Base-by-base conservation (phyloP, 495 filamentous ascomycete species). In the Penicillium herquei region DNA sequence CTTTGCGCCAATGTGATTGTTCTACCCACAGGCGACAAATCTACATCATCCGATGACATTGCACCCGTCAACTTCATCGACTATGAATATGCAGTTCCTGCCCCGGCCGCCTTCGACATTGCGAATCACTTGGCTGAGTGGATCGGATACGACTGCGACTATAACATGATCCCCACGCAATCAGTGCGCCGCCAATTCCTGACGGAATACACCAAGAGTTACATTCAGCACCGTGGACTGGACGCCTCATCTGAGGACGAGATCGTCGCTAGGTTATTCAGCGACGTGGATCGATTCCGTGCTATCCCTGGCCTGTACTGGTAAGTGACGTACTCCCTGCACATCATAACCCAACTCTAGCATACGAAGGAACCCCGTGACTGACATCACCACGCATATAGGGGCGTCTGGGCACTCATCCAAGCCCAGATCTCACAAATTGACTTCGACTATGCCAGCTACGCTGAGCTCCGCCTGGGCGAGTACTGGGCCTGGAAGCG, bases 91-190 rank as follows among this genome's bases (percentile, higher is more conserved):
- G 91, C 93, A 8, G 92, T 90, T 0, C 91, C 95, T 2, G 92
- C 92, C 7, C 94, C 95, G 1, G 90, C 92, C 12, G 91, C 94
- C n/a, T 99, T 99, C 70, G 94, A 99, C 68, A 84, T 99, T 53
- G 87, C 94, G n/a, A 99, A 99, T 78, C 94, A 99, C 78, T 93
- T 99, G 67, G 91, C 95, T 40, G 94, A 99, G 77, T 99, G 94
- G 93, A 92, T 87, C 50, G 94, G 94, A 53, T 96, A 96, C 65
- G 90, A 94, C 59, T 99, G 94, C 80, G 92, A 99, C 69, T 90
- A 85, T 71, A 84, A 73, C 58, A 85, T 87, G 65, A 80, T 97
- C 40, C 94, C 94, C 3, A 95, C 92, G 0, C 81, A 81, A 50
- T 75, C 84, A 7, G 84, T 91, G 58, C 87, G 94, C 18, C 79